phyloP scores from a whole-genome alignment of 805 yeast species.

The Clavispora vitiphila region DNA sequence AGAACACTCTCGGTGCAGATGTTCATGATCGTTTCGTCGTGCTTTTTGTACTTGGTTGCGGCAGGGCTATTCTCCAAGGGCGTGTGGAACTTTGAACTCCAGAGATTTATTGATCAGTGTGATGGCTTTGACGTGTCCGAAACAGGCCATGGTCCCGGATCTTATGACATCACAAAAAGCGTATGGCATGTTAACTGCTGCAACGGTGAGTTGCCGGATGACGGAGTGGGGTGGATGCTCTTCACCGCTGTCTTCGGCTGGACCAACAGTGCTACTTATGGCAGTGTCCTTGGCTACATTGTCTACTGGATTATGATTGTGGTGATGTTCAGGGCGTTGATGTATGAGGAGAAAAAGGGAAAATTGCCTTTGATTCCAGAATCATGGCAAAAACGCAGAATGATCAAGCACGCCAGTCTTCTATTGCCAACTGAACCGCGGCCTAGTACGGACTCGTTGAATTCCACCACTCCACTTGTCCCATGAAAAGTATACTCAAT shows the following conservation, averaged over 20 bases:
- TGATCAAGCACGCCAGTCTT: constrained; percentile 7
- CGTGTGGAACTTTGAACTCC: constrained; percentile 85
- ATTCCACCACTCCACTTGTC: constrained; percentile 22
- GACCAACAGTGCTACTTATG: constrained; percentile 92
- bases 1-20: constrained; percentile 69
- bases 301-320: constrained; percentile 62
- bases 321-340: constrained; percentile 34
- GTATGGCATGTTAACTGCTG: constrained; percentile 97
- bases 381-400: constrained; percentile 13
- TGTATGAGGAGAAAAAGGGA: constrained; percentile 53
- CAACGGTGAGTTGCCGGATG: constrained; percentile 69
- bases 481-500: neutral
- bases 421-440: constrained; percentile 7
- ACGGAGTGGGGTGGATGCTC: constrained; percentile 82
- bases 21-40: constrained; percentile 69
- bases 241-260: constrained; percentile 86
- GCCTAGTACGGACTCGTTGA: constrained; percentile 23
- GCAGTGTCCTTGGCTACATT: constrained; percentile 71
- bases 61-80: constrained; percentile 86
- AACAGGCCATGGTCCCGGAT: constrained; percentile 90
- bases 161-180: constrained; percentile 71
- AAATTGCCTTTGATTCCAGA: constrained; percentile 40
- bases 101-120: constrained; percentile 66
- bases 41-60: constrained; percentile 77
- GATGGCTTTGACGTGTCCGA: constrained; percentile 83